Conservation (phyloP, 2,329 filamentous ascomycete genomes). For the Diplodia scrobiculata region DNA sequence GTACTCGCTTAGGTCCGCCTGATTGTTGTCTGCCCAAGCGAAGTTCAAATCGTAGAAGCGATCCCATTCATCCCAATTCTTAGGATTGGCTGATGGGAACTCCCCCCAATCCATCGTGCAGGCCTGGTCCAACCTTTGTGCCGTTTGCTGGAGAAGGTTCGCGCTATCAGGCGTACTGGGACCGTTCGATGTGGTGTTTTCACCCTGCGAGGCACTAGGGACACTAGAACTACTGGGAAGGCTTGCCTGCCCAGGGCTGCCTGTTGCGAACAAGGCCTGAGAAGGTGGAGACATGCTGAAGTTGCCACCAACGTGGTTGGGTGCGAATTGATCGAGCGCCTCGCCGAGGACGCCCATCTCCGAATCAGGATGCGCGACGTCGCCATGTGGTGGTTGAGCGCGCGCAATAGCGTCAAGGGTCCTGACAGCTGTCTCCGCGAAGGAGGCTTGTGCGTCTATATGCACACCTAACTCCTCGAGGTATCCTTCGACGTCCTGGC, state of each 20-base stretch:
- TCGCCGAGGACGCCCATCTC: constrained; percentile 22
- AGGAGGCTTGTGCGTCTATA: constrained; percentile 63
- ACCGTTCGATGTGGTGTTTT: background rate
- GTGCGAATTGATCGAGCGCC: constrained; percentile 23
- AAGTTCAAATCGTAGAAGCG: constrained; percentile 24
- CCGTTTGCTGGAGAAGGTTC: background rate
- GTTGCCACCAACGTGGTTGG: constrained; percentile 10
- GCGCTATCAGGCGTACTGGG: constrained; percentile 14
- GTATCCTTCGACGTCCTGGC: constrained; percentile 75
- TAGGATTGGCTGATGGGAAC: constrained; percentile 1
- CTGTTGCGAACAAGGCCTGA: background rate
- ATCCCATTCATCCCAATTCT: constrained; percentile 16
- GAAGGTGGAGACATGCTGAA: background rate
- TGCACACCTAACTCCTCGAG: constrained; percentile 64
- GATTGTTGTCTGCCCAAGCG: constrained; percentile 26
- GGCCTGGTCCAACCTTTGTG: background rate
- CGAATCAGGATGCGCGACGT: constrained; percentile 16
- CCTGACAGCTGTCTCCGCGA: constrained; percentile 54
- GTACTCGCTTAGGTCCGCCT: constrained; percentile 28
- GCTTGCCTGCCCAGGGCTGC: constrained; percentile 12
- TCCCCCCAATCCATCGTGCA: background rate
- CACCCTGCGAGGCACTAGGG: background rate
- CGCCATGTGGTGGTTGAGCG: background rate
- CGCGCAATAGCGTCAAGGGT: constrained; percentile 45
- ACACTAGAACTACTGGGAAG: background rate